Conservation (phyloP, 1,284 basidiomycete species). For the Phellopilus nigrolimitatus region DNA sequence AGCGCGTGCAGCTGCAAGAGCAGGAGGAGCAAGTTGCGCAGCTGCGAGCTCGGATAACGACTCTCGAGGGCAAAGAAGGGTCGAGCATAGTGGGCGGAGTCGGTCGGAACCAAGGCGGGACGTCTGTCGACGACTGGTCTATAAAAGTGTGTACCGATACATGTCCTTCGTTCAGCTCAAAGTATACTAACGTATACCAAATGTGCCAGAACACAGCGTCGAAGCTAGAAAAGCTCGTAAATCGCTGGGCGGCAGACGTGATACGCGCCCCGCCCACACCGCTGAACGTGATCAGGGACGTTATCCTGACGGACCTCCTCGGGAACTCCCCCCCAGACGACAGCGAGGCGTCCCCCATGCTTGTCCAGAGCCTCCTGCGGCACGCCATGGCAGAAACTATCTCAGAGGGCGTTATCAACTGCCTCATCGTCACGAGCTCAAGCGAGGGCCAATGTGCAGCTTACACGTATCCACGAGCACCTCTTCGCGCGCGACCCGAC, state of each 20-base stretch:
- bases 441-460: constrained; percentile 73
- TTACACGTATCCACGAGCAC: constrained; percentile 79
- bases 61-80: constrained; percentile 60
- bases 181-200: not conserved
- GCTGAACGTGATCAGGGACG: constrained; percentile 51
- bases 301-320: constrained; percentile 54
- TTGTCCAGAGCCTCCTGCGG: constrained; percentile 69
- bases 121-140: constrained; percentile 76
- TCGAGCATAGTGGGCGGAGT: constrained; percentile 31
- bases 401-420: constrained; percentile 75
- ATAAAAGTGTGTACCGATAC: constrained; percentile 62
- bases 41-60: constrained; percentile 61
- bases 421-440: constrained; percentile 71
- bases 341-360: constrained; percentile 50
- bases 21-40: constrained; percentile 76
- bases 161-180: not conserved
- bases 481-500: constrained; percentile 76
- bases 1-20: constrained; percentile 69
- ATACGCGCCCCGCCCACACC: constrained; percentile 52
- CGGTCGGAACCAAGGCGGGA: constrained; percentile 40
- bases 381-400: constrained; percentile 74
- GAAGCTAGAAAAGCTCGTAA: constrained; percentile 71
- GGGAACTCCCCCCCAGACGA: constrained; percentile 38
- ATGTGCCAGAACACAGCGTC: constrained; percentile 63
- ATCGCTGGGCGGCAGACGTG: constrained; percentile 76